Evolutionary conservation across 371 early-diverging fungal genomes (phyloP), one percentile per base, ranked within the genome.

Genomic region (Sporodiniella umbellata): DNA sequence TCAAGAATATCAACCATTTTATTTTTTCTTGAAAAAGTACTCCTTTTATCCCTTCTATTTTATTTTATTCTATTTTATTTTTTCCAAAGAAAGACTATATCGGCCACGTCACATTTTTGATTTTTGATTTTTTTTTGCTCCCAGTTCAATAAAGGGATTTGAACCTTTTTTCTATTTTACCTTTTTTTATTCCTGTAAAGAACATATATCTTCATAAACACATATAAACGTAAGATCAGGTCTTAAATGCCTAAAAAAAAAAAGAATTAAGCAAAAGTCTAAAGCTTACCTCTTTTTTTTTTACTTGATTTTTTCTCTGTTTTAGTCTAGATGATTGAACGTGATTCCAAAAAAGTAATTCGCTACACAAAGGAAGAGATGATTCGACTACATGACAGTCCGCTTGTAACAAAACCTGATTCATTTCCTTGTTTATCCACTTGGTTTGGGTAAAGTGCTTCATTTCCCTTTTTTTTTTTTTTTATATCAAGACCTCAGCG

Each of bases 361-460:
- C 74, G 79, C 23, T 79, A 79, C 60, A 56, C 79, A 15, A 70
- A 66, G 54, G 70, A 74, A 49, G 53, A 51, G n/a, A 63, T 79
- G 45, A 58, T 79, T 33, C 48, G 61, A 26, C 53, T 79, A 31
- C 72, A 70, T 48, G 63, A 74, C 42, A 79, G 79, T 47, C 79
- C 79, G 10, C 66, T 79, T 49, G 79, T 74, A 26, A 57, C 60
- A 30, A 74, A 74, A 44, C 76, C 76, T 33, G 66, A 66, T 15
- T 38, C 56, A 17, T 69, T 79, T 66, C 79, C 74, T 25, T 62
- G 75, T 42, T 51, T 76, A 42, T 60, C 55, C 26, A 43, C 64
- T 28, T 75, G 79, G 79, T 76, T 76, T 68, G 72, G 76, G 79
- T 79, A 66, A 30, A 17, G n/a, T 15, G 18, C 7, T 48, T 5